phyloP scores from a whole-genome alignment of 208 protist genomes.

The Crithidia thermophila region DNA sequence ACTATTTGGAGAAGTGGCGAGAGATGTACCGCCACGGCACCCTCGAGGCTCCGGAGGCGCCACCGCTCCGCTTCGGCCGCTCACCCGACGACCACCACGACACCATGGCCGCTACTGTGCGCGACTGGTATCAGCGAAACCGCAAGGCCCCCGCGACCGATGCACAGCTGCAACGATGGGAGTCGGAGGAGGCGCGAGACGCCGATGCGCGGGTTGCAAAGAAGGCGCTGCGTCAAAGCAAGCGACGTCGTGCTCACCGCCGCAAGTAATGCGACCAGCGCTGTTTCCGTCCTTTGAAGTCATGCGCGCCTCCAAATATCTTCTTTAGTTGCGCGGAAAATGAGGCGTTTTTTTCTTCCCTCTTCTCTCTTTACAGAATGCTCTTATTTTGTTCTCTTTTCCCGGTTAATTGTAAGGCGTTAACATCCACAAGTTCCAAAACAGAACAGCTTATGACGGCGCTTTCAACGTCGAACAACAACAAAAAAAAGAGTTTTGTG shows the following conservation, averaged over 20 bases:
- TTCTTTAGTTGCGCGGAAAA: too few species aligned
- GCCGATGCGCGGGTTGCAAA: slow-evolving; percentile 38
- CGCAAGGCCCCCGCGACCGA: slow-evolving; percentile 49
- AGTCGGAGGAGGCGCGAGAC: slow-evolving; percentile 39
- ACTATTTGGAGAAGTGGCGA: slow-evolving; percentile 91
- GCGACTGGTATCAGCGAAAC: slow-evolving; percentile 79
- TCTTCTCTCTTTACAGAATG: slow-evolving; percentile 12
- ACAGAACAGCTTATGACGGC: too few species aligned
- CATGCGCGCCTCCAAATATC: too few species aligned
- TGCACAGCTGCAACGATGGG: slow-evolving; percentile 48
- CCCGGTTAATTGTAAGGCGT: not conserved
- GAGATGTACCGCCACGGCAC: slow-evolving; percentile 93
- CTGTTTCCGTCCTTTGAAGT: too few species aligned
- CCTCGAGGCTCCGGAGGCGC: slow-evolving; percentile 79
- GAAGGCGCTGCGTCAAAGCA: slow-evolving; percentile 50
- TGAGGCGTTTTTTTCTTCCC: not conserved
- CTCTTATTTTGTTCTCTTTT: too few species aligned
- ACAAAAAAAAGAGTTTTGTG: too few species aligned
- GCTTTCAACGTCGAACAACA: too few species aligned
- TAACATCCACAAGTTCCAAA: not conserved
- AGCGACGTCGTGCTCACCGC: slow-evolving; percentile 13
- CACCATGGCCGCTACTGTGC: slow-evolving; percentile 66
- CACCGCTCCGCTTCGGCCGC: slow-evolving; percentile 73
- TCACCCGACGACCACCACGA: slow-evolving; percentile 75
- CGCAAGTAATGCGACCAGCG: not conserved